These are phyloP conservation scores for Oidiodendron maius DNA, from an alignment of 495 filamentous ascomycete species.

Conservation along the genomic window DNA sequence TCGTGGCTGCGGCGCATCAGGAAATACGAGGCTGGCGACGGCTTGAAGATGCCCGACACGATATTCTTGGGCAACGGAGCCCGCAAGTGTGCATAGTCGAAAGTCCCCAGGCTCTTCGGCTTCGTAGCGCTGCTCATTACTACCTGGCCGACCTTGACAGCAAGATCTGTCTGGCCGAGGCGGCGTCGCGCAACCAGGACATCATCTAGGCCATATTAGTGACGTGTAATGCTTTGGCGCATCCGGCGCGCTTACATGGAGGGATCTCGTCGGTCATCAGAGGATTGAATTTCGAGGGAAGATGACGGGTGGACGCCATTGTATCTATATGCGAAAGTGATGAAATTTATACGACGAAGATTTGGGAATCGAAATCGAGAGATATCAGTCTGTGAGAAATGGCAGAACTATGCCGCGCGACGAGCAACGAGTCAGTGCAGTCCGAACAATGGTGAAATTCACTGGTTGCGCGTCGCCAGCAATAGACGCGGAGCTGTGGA, in stretches of 20 bases:
- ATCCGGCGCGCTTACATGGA: conserved; percentile 43
- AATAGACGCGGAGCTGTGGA: no score
- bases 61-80: conserved; percentile 86
- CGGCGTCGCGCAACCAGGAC: conserved; percentile 80
- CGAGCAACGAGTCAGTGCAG: no score
- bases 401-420: not conserved
- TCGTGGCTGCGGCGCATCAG: conserved; percentile 95
- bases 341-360: not conserved
- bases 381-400: not conserved
- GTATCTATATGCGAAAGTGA: not conserved
- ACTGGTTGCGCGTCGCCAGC: not conserved
- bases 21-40: conserved; percentile 85
- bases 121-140: conserved; percentile 60
- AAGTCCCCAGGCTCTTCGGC: conserved; percentile 67
- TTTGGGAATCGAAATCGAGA: not conserved
- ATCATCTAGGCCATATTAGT: conserved; percentile 52
- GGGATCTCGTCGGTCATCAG: conserved; percentile 69
- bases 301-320: conserved; percentile 54
- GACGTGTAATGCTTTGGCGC: conserved; percentile 17
- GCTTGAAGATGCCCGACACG: conserved; percentile 85
- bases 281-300: conserved; percentile 71
- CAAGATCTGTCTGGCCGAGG: conserved; percentile 84
- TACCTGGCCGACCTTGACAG: conserved; percentile 65
- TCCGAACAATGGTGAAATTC: no score
- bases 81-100: conserved; percentile 93